Evolutionary conservation across 2,329 filamentous ascomycete genomes (phyloP).

Genomic region (Fonsecaea multimorphosa): DNA sequence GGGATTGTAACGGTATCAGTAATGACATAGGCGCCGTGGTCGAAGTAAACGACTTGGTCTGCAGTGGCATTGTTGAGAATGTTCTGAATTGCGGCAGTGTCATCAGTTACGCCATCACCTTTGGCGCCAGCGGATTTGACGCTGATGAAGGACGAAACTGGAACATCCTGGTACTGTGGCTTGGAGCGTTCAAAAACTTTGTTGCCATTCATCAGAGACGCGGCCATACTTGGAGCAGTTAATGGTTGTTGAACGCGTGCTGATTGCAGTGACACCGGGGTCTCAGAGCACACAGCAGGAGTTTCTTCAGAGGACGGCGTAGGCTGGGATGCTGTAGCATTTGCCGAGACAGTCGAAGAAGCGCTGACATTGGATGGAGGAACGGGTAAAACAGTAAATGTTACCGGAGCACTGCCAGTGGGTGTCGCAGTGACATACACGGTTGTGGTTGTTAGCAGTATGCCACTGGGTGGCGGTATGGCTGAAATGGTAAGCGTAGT

Average conservation of each 20-base stretch:
- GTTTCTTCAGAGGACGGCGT: conserved; percentile 2
- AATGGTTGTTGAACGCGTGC: conserved; percentile 28
- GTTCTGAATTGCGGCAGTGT: conserved; percentile 82
- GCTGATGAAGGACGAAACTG: conserved; percentile 75
- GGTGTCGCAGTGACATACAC: conserved; percentile 14
- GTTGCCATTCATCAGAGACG: conserved; percentile 63
- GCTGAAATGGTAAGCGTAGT: conserved; percentile 23
- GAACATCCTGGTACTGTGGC: conserved; percentile 79
- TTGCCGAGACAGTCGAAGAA: conserved; percentile 6
- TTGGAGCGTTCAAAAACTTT: conserved; percentile 82
- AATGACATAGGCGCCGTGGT: conserved; percentile 68
- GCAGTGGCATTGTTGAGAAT: conserved; percentile 70
- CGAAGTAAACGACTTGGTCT: conserved; percentile 68
- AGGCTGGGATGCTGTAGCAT: not conserved
- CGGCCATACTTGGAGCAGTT: conserved; percentile 27
- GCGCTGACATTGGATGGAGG: conserved; percentile 16
- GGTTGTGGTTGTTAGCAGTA: conserved; percentile 26
- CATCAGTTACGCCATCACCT: conserved; percentile 86
- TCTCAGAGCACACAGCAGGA: conserved; percentile 29
- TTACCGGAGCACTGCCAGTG: conserved; percentile 8
- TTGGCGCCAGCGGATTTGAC: conserved; percentile 82
- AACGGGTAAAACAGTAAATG: not conserved
- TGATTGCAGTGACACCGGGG: conserved; percentile 25
- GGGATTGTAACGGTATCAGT: conserved; percentile 66
- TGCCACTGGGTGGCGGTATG: conserved; percentile 18